Evolutionary conservation across 2,329 filamentous ascomycete species (phyloP).

Genomic region (Coccinonectria pachysandricola): DNA sequence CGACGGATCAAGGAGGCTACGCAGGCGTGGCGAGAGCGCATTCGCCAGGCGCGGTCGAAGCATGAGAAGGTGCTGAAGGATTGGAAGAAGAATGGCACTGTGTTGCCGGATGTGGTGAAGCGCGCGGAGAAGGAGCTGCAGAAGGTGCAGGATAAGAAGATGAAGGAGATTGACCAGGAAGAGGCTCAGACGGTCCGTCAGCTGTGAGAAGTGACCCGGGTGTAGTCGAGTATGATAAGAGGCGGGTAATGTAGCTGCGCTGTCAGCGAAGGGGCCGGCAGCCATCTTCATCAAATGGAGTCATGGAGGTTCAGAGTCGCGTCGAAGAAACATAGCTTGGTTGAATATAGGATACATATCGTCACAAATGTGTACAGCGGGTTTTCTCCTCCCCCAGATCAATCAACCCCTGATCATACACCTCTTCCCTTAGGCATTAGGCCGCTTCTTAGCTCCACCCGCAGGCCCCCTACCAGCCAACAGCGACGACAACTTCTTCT

Average conservation of each 20-base stretch:
- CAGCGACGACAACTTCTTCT: constrained; percentile 28
- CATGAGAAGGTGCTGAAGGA: constrained; percentile 38
- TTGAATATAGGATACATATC: constrained; percentile 20
- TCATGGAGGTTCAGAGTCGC: neutral
- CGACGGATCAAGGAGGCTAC: constrained; percentile 34
- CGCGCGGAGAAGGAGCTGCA: constrained; percentile 38
- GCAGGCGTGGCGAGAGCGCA: constrained; percentile 40
- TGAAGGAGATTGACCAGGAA: constrained; percentile 37
- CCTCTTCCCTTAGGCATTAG: no score
- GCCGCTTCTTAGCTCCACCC: no score
- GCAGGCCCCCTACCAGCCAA: constrained; percentile 11
- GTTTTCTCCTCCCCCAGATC: constrained; percentile 6
- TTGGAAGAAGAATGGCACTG: constrained; percentile 34
- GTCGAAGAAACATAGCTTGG: no score
- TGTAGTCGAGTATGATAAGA: constrained; percentile 9
- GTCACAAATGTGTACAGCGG: constrained; percentile 19
- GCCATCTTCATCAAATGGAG: neutral
- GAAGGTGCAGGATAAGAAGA: constrained; percentile 42
- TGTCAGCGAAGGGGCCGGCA: constrained; percentile 1
- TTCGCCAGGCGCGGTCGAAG: constrained; percentile 37
- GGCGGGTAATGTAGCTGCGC: constrained; percentile 1
- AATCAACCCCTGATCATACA: constrained; percentile 7
- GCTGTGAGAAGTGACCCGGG: no score
- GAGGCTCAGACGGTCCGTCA: constrained; percentile 39
- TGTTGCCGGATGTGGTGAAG: constrained; percentile 38